Evolutionary conservation across 305 asterid species (phyloP).

Genomic region (Lippia alba): DNA sequence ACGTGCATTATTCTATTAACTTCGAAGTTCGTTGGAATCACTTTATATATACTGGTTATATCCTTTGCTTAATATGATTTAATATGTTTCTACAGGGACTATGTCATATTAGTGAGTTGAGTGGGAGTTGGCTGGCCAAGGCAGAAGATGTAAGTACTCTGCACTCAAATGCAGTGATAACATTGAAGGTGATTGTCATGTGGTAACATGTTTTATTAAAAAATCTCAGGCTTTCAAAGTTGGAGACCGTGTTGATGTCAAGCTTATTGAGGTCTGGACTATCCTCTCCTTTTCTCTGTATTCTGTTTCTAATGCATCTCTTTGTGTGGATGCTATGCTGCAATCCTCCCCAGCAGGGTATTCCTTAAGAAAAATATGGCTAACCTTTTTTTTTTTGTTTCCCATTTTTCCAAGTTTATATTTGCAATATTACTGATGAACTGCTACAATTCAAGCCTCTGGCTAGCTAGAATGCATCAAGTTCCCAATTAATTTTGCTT

Average conservation of each 20-base stretch:
- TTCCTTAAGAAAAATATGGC: too few relatives aligned
- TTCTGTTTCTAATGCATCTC: slow-evolving; percentile 16
- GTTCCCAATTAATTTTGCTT: background rate
- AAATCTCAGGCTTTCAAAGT: slow-evolving; percentile 77
- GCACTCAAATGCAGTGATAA: slow-evolving; percentile 16
- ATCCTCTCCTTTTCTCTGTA: slow-evolving; percentile 27
- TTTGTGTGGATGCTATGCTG: too few relatives aligned
- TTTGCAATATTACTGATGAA: too few relatives aligned
- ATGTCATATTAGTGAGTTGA: slow-evolving; percentile 94
- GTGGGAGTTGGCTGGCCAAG: slow-evolving; percentile 88
- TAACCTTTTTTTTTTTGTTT: too few relatives aligned
- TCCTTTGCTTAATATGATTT: slow-evolving; percentile 7
- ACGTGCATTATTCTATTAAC: slow-evolving; percentile 12
- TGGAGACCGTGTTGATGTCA: slow-evolving; percentile 93
- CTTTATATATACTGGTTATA: slow-evolving; percentile 8
- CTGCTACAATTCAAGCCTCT: too few relatives aligned
- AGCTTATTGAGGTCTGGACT: slow-evolving; percentile 85
- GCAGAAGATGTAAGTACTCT: slow-evolving; percentile 85
- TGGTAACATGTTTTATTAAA: slow-evolving; percentile 34
- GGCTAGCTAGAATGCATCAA: too few relatives aligned
- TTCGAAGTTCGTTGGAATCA: slow-evolving; percentile 10
- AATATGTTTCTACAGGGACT: slow-evolving; percentile 67
- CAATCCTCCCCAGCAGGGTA: too few relatives aligned
- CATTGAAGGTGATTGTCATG: slow-evolving; percentile 25
- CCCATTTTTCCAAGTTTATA: too few relatives aligned